Conservation (phyloP, 805 yeast genomes). For the Spathaspora sp. region DNA sequence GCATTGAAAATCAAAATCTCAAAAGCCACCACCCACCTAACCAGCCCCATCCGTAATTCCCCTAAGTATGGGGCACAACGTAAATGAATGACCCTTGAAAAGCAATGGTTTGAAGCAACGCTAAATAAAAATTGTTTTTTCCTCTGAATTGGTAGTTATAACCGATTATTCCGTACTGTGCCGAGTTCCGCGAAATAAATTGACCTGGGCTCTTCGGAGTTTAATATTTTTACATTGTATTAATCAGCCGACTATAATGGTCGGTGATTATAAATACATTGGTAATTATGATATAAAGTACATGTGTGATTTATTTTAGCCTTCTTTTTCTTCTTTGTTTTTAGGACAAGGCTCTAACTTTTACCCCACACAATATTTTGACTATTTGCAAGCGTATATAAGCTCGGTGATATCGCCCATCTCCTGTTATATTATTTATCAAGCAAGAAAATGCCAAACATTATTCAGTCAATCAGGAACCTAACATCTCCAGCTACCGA, state of each 20-base stretch:
- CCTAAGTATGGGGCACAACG: too few species aligned
- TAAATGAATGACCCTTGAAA: too few species aligned
- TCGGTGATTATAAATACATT: neutral
- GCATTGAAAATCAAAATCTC: too few species aligned
- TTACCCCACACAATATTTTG: neutral
- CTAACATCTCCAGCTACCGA: slow-evolving; percentile 9
- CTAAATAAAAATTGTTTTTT: too few species aligned
- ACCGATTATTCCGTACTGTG: neutral
- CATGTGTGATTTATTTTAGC: neutral
- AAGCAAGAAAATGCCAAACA: neutral
- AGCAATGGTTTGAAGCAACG: too few species aligned
- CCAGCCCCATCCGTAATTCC: too few species aligned
- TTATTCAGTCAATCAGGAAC: slow-evolving; percentile 9
- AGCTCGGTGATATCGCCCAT: neutral
- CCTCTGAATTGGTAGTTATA: too few species aligned
- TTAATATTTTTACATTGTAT: neutral
- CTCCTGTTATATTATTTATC: neutral
- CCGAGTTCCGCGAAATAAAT: neutral
- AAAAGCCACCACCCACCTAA: too few species aligned
- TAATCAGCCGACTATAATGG: neutral
- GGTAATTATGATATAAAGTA: neutral
- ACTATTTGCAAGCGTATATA: neutral
- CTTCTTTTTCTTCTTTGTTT: neutral
- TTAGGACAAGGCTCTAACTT: neutral
- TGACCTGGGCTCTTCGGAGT: neutral